A percentile compares a stretch with the other conserved stretches of the same genome.
Evolutionary conservation across 2,329 filamentous ascomycete genomes (phyloP).

Genomic region (Colletotrichum chlorophyti): DNA sequence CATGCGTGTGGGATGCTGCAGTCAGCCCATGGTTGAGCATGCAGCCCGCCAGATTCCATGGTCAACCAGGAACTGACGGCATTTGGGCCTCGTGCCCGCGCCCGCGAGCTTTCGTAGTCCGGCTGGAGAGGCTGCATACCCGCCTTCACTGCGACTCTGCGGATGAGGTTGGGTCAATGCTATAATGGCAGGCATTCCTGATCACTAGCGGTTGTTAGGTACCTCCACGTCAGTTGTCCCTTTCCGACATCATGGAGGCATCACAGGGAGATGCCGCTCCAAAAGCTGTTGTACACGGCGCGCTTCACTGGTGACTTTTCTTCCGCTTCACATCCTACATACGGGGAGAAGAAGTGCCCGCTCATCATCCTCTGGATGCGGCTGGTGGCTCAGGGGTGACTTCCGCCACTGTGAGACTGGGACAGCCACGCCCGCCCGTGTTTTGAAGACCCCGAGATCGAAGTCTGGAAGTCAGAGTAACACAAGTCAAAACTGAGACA

Average conservation of each 20-base stretch:
- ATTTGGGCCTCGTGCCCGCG: neutral
- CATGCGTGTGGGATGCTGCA: constrained; percentile 15
- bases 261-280: no score
- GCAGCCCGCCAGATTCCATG: constrained; percentile 10
- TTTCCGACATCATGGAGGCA: no score
- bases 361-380: neutral
- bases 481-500: constrained; percentile 15
- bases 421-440: neutral
- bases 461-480: no score
- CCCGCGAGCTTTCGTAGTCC: neutral
- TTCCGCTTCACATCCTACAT: no score
- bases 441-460: no score
- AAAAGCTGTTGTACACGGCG: no score
- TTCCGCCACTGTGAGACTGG: constrained; percentile 4
- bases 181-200: no score
- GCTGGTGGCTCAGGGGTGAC: constrained; percentile 7
- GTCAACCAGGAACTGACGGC: constrained; percentile 6
- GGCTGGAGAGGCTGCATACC: constrained; percentile 6
- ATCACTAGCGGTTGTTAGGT: no score
- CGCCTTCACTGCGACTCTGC: constrained; percentile 8
- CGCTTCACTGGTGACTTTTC: no score
- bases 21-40: no score
- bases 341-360: no score
- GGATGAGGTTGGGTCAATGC: neutral
- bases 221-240: no score